Evolutionary conservation across 106 monocot genomes (phyloP).

Genomic region (Allium fistulosum): DNA sequence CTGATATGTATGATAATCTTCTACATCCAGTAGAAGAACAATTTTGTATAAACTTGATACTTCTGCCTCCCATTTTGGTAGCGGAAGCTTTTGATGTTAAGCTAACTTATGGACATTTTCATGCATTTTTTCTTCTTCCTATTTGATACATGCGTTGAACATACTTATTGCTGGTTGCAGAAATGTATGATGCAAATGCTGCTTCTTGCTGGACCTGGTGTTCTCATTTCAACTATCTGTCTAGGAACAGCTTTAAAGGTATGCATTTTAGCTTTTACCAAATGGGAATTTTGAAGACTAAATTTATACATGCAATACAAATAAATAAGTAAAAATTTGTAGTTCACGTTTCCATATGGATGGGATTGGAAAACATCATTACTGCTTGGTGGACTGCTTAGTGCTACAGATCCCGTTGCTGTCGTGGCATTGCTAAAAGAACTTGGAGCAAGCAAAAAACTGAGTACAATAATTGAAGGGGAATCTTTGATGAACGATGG

Average conservation of each 20-base stretch:
- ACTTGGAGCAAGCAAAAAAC: slow-evolving; percentile 98
- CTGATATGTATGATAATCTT: too few species aligned
- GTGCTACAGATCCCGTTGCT: slow-evolving; percentile 99
- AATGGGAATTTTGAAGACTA: background rate
- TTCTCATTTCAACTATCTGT: slow-evolving; percentile 83
- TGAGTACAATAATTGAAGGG: slow-evolving; percentile 98
- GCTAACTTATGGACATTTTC: too few species aligned
- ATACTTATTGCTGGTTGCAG: slow-evolving; percentile 17
- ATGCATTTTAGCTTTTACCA: slow-evolving; percentile 2
- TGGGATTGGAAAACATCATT: slow-evolving; percentile 95
- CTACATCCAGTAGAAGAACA: too few species aligned
- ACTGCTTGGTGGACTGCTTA: slow-evolving; percentile 89
- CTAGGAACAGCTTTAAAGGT: slow-evolving; percentile 83
- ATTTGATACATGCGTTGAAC: slow-evolving; percentile 1
- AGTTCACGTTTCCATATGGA: slow-evolving; percentile 80
- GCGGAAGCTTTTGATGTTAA: too few species aligned
- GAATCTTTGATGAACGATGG: slow-evolving; percentile 99
- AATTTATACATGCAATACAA: background rate
- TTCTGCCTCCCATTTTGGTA: too few species aligned
- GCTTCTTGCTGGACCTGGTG: slow-evolving; percentile 93
- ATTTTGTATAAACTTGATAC: too few species aligned
- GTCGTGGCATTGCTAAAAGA: slow-evolving; percentile 96
- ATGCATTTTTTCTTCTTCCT: background rate
- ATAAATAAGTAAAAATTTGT: background rate
- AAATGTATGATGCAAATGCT: slow-evolving; percentile 94